Percentiles rank a stretch among this genome's conserved stretches.
phyloP scores from a whole-genome alignment of 2,329 filamentous ascomycete genomes.

The Cordyceps tenuipes region DNA sequence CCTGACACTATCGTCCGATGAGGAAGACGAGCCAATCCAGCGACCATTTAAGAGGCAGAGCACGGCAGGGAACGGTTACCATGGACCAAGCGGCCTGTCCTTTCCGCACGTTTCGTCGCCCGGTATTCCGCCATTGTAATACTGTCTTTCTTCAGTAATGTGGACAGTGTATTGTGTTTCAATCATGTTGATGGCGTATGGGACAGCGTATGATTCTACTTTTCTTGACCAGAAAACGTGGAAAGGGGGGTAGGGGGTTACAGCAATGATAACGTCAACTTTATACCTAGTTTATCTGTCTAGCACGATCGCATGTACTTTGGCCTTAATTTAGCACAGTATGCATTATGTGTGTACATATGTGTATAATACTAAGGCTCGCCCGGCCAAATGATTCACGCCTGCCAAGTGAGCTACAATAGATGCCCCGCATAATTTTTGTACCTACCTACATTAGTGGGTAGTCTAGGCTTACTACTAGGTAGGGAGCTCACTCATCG shows the following conservation, averaged over 20 bases:
- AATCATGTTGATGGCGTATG: slow-evolving; percentile 4
- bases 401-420: too few species aligned
- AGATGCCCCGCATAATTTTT: too few species aligned
- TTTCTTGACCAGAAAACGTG: background rate
- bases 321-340: background rate
- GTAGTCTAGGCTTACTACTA: too few species aligned
- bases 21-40: slow-evolving; percentile 41
- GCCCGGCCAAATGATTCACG: too few species aligned
- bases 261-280: background rate
- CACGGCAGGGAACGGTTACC: background rate
- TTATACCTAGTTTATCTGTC: background rate
- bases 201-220: background rate
- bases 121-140: background rate
- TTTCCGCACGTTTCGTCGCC: background rate
- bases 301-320: background rate
- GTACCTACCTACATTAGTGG: too few species aligned
- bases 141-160: background rate
- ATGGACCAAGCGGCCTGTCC: background rate
- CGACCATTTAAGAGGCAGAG: slow-evolving; percentile 42
- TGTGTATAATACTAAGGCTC: too few species aligned
- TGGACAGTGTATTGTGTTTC: slow-evolving; percentile 9
- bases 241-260: background rate
- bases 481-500: too few species aligned
- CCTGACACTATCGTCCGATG: slow-evolving; percentile 47
- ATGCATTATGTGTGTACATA: too few species aligned